Percentiles rank a stretch among this genome's conserved stretches.
These are phyloP conservation scores for Phylloporus arenicola DNA, from an alignment of 768 basidiomycete genomes.

Conservation along the genomic window DNA sequence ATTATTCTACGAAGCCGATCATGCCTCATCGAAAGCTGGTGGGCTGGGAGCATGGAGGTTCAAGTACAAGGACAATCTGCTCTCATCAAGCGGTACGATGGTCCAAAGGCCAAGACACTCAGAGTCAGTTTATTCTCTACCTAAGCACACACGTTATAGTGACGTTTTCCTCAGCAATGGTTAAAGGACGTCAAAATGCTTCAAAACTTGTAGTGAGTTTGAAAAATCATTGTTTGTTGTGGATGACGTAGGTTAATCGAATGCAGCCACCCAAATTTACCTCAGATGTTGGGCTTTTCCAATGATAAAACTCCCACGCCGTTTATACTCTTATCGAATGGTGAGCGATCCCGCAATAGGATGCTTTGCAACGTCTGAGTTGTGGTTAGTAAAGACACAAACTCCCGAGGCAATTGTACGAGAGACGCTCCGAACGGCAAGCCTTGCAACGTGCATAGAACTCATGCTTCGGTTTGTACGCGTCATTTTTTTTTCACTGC, in stretches of 20 bases:
- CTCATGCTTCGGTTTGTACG: constrained; percentile 33
- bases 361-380: background rate
- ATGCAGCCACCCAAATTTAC: constrained; percentile 46
- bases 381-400: constrained; percentile 36
- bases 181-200: constrained; percentile 45
- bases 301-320: constrained; percentile 40
- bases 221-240: background rate
- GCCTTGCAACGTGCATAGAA: constrained; percentile 35
- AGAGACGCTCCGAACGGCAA: constrained; percentile 32
- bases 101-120: constrained; percentile 25
- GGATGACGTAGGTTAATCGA: background rate
- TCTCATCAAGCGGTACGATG: constrained; percentile 44
- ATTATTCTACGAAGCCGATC: constrained; percentile 35
- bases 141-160: background rate
- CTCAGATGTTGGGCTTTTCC: constrained; percentile 50
- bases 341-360: constrained; percentile 18
- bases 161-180: constrained; percentile 36
- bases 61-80: constrained; percentile 36
- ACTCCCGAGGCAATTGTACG: constrained; percentile 38
- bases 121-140: constrained; percentile 23
- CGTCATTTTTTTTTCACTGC: background rate
- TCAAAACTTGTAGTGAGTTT: constrained; percentile 44
- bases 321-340: constrained; percentile 48
- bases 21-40: constrained; percentile 42
- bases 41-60: constrained; percentile 39